These are phyloP conservation scores for Piromyces finnis DNA, from an alignment of 192 early-diverging fungal species.

Conservation along the genomic window DNA sequence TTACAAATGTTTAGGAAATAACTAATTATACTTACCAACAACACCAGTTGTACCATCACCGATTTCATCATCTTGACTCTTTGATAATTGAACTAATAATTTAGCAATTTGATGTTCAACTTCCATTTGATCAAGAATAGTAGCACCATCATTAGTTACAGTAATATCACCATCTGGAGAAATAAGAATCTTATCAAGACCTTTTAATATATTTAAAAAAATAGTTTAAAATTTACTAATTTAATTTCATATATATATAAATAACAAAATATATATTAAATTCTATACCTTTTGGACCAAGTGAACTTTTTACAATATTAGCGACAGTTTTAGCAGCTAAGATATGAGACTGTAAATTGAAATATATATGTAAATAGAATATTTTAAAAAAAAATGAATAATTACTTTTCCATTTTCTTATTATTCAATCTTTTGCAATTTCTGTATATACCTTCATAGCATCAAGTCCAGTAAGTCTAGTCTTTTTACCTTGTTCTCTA, in stretches of 20 bases:
- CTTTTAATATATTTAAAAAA: too few relatives aligned
- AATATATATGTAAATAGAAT: too few relatives aligned
- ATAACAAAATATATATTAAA: too few relatives aligned
- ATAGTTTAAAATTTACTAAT: too few relatives aligned
- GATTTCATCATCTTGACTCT: constrained; percentile 99
- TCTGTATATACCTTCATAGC: constrained; percentile 67
- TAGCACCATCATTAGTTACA: constrained; percentile 98
- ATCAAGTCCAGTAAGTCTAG: constrained; percentile 74
- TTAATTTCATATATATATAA: too few relatives aligned
- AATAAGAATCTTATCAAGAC: constrained; percentile 98
- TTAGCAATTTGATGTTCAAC: constrained; percentile 99
- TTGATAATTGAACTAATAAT: constrained; percentile 89
- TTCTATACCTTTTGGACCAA: constrained; percentile 87
- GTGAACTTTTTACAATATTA: constrained; percentile 92
- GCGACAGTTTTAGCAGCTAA: constrained; percentile 93
- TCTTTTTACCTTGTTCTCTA: constrained; percentile 86
- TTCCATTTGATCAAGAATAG: constrained; percentile 93
- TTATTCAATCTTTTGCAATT: too few relatives aligned
- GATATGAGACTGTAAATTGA: constrained; percentile 66
- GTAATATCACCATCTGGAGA: constrained; percentile 99
- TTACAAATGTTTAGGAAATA: too few relatives aligned
- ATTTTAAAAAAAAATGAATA: too few relatives aligned
- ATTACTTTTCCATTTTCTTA: background rate
- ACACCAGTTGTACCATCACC: constrained; percentile 99
- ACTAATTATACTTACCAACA: constrained; percentile 58